Evolutionary conservation across 1,284 basidiomycete species (phyloP).

Genomic region (Schizophyllum commune): DNA sequence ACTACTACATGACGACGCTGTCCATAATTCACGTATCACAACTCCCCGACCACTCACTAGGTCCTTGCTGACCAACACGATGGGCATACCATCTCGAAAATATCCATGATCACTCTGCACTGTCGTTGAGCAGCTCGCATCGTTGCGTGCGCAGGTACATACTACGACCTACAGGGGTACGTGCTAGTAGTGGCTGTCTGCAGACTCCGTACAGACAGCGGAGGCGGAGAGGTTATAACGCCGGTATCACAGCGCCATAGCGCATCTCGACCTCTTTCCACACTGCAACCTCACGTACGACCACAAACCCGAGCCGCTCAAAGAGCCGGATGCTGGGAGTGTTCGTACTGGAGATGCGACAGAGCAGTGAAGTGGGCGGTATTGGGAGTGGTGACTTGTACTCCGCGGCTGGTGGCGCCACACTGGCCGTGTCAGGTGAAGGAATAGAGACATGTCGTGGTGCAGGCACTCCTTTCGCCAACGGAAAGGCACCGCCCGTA

Average conservation of each 20-base stretch:
- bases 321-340: slow-evolving; percentile 55
- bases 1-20: not conserved
- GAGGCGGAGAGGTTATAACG: too few relatives aligned
- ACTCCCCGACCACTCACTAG: not conserved
- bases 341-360: slow-evolving; percentile 51
- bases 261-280: slow-evolving; percentile 74
- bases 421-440: not conserved
- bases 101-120: not conserved
- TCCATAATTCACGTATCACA: not conserved
- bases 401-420: not conserved
- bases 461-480: not conserved
- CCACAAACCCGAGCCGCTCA: slow-evolving; percentile 57
- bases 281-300: slow-evolving; percentile 59
- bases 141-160: too few relatives aligned
- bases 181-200: too few relatives aligned
- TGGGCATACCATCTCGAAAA: not conserved
- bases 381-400: slow-evolving; percentile 20
- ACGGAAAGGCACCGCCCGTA: slow-evolving; percentile 20
- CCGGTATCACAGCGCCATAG: too few relatives aligned
- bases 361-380: slow-evolving; percentile 37
- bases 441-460: slow-evolving; percentile 3
- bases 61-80: not conserved
- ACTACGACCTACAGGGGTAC: too few relatives aligned
- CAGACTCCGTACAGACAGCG: too few relatives aligned
- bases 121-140: not conserved